Evolutionary conservation across 371 early-diverging fungal species (phyloP).

Genomic region (Rhizopus delemar): DNA sequence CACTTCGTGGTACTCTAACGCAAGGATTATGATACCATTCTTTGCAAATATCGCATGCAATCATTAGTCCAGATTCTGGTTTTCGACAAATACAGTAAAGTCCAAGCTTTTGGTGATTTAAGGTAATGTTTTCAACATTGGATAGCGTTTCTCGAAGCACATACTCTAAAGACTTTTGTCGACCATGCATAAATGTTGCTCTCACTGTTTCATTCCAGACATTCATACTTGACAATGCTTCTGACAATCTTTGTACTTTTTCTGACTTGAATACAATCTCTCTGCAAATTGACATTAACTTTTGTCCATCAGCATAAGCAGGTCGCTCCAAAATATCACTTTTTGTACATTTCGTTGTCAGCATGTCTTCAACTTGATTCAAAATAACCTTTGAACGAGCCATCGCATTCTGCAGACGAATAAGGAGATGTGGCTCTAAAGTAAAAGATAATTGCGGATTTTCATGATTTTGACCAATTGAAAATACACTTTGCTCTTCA

Average conservation of each 20-base stretch:
- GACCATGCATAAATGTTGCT: constrained; percentile 23
- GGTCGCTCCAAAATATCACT: constrained; percentile 16
- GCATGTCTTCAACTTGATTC: constrained; percentile 9
- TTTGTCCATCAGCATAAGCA: constrained; percentile 13
- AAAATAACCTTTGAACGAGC: constrained; percentile 11
- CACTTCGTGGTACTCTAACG: constrained; percentile 62
- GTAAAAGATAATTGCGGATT: constrained; percentile 6
- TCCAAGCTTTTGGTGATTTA: constrained; percentile 10
- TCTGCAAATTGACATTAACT: constrained; percentile 7
- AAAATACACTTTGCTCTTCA: constrained; percentile 7
- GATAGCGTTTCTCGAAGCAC: constrained; percentile 18
- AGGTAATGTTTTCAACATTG: constrained; percentile 16
- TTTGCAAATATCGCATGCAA: constrained; percentile 79
- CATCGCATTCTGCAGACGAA: constrained; percentile 12
- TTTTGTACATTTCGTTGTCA: not conserved
- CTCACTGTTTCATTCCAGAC: constrained; percentile 23
- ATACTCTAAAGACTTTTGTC: constrained; percentile 23
- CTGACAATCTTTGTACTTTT: constrained; percentile 7
- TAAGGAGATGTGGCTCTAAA: constrained; percentile 15
- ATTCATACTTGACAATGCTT: constrained; percentile 5
- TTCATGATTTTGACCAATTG: constrained; percentile 6
- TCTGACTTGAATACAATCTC: constrained; percentile 20
- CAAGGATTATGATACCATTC: constrained; percentile 83
- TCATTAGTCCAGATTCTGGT: constrained; percentile 70
- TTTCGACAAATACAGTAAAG: constrained; percentile 65